Percentiles rank a stretch among this genome's conserved stretches.
These are phyloP conservation scores for Diaporthe sp. DNA, from an alignment of 2,329 filamentous ascomycete genomes.

Conservation along the genomic window DNA sequence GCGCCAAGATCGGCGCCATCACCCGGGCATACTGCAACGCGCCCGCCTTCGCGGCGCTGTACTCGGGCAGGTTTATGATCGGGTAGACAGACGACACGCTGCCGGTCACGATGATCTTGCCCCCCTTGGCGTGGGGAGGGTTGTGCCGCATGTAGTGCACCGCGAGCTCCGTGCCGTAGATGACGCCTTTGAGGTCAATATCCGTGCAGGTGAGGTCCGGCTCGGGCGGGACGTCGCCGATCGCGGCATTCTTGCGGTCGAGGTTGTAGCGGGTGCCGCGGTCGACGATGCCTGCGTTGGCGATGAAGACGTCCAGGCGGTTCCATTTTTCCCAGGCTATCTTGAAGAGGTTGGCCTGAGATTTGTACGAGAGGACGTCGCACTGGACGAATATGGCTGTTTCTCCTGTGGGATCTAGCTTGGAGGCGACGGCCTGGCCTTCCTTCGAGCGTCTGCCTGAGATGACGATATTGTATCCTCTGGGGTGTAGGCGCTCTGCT, in stretches of 20 bases:
- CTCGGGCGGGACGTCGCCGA: conserved; percentile 52
- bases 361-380: conserved; percentile 60
- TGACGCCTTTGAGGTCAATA: conserved; percentile 63
- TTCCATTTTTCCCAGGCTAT: conserved; percentile 57
- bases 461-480: conserved; percentile 7
- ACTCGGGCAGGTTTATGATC: conserved; percentile 59
- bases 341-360: conserved; percentile 57
- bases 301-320: conserved; percentile 61
- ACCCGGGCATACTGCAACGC: neutral
- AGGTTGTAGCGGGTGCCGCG: conserved; percentile 58
- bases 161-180: conserved; percentile 62
- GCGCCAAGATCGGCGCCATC: neutral
- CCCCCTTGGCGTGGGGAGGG: conserved; percentile 49
- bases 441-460: conserved; percentile 5
- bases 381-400: conserved; percentile 12
- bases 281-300: conserved; percentile 65
- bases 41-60: conserved; percentile 63
- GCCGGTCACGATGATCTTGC: conserved; percentile 58
- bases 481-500: neutral
- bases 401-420: neutral
- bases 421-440: neutral
- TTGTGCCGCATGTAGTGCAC: conserved; percentile 68
- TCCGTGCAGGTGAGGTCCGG: conserved; percentile 61
- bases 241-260: conserved; percentile 38
- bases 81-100: conserved; percentile 59